Percentiles rank a stretch among this genome's conserved stretches.
These are phyloP conservation scores for Volvox africanus DNA, from an alignment of 139 green algal species.

Conservation along the genomic window DNA sequence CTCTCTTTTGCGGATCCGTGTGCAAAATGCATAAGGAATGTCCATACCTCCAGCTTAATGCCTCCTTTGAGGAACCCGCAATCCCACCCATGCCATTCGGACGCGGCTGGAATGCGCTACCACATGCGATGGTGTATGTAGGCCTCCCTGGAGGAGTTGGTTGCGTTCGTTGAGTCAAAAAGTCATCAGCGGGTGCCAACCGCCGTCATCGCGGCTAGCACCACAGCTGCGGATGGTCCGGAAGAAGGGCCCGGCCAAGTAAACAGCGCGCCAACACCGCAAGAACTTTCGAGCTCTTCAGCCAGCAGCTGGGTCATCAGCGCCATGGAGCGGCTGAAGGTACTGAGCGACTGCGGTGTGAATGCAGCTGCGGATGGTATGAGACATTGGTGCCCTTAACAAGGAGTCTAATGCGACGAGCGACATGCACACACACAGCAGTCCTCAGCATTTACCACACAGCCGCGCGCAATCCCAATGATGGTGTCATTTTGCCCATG, in stretches of 20 bases:
- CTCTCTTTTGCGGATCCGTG: too few species aligned
- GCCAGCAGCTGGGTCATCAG: neutral
- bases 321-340: slow-evolving; percentile 15
- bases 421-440: neutral
- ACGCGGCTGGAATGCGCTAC: too few species aligned
- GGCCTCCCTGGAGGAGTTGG: slow-evolving; percentile 15
- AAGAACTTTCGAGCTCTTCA: neutral
- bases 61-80: too few species aligned
- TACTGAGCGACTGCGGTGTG: neutral
- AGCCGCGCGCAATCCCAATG: too few species aligned
- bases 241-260: neutral
- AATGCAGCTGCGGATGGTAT: too few species aligned
- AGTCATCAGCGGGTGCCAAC: neutral
- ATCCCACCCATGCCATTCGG: too few species aligned
- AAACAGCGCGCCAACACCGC: neutral
- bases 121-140: neutral
- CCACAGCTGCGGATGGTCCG: neutral
- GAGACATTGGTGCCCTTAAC: too few species aligned
- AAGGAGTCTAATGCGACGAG: too few species aligned
- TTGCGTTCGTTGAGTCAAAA: neutral
- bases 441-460: too few species aligned
- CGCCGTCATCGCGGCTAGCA: neutral
- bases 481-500: too few species aligned
- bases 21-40: too few species aligned
- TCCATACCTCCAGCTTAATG: too few species aligned